A percentile compares a stretch with the other conserved stretches of the same genome.
phyloP scores from a whole-genome alignment of 225 moss, liverwort and hornwort species.

The Polytrichum commune region DNA sequence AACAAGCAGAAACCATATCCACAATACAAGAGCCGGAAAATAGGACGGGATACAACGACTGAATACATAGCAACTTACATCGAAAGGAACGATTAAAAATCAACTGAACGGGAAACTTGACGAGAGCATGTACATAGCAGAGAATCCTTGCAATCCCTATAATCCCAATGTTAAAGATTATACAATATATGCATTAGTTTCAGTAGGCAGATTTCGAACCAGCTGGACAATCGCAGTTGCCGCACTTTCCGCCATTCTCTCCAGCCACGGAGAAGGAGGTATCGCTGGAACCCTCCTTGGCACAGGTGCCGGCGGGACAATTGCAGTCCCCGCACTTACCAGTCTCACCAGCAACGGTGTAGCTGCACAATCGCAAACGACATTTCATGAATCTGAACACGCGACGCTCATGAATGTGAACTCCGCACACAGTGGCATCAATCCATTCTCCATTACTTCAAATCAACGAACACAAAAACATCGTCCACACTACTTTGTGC shows the following conservation, averaged over 20 bases:
- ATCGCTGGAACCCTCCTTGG: slow-evolving; percentile 27
- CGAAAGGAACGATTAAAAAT: no score
- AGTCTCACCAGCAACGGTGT: slow-evolving; percentile 12
- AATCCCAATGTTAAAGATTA: no score
- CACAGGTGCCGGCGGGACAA: slow-evolving; percentile 46
- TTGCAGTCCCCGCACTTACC: slow-evolving; percentile 44
- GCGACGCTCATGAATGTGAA: not conserved
- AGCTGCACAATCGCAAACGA: not conserved
- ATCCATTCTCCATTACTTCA: not conserved
- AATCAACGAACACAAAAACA: not conserved
- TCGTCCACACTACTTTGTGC: not conserved
- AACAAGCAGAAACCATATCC: not conserved
- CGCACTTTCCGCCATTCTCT: slow-evolving; percentile 45
- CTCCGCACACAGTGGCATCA: not conserved
- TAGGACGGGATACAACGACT: no score
- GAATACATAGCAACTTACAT: no score
- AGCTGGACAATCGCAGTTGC: slow-evolving; percentile 42
- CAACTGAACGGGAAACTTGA: not conserved
- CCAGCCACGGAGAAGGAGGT: not conserved
- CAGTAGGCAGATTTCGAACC: slow-evolving; percentile 8
- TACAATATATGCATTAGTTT: no score
- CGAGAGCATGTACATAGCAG: not conserved
- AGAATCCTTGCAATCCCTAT: not conserved
- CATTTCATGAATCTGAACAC: not conserved
- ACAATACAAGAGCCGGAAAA: not conserved